Evolutionary conservation across 2,329 filamentous ascomycete species (phyloP), one percentile per base, ranked within the genome.

Genomic region (Pseudocercospora fijiensis): DNA sequence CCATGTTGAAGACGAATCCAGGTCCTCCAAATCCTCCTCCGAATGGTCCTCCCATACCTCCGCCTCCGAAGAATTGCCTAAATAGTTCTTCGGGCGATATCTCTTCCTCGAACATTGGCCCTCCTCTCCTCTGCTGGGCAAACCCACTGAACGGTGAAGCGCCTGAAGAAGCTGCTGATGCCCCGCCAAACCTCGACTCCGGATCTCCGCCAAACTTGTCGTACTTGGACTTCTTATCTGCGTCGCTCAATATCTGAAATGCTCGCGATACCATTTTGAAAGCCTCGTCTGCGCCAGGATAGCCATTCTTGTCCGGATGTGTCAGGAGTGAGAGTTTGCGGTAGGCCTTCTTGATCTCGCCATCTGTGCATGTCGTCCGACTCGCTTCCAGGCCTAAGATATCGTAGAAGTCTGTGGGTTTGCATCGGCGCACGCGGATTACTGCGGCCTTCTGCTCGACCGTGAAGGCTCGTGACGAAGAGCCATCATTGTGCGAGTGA

Each of bases 301-400:
- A 93, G 57, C 93, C 93, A 83, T 99, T 99, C 83, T 99, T 99
- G 83, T 99, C 95, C 67, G 95, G 95, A 82, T 99, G 95, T 64
- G 95, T 99, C 74, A 98, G 84, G 73, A 99, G 82, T 76, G 90
- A 95, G 76, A 96, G 85, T 80, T 96, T 98, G 74, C 94, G 87
- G 80, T 99, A 99, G 6, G 95, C 94, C 82, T 98, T 98, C 79
- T 98, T 99, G 76, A 99, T 92, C 74, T 98, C 94, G 66, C 83
- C 78, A 71, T 98, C 94, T 56, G 87, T 87, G 73, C 86, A 89
- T 20, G 87, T 85, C 62, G 83, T 80, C 71, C 84, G 84, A 43
- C 88, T 81, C 67, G 83, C 82, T 71, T 89, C 85, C 56, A 97
- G 79, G 22, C 88, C 88, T 30, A 99, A 81, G 71, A 99, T 98